Base-by-base conservation (phyloP, 345 rosid genomes). In the Nephelium lappaceum region DNA sequence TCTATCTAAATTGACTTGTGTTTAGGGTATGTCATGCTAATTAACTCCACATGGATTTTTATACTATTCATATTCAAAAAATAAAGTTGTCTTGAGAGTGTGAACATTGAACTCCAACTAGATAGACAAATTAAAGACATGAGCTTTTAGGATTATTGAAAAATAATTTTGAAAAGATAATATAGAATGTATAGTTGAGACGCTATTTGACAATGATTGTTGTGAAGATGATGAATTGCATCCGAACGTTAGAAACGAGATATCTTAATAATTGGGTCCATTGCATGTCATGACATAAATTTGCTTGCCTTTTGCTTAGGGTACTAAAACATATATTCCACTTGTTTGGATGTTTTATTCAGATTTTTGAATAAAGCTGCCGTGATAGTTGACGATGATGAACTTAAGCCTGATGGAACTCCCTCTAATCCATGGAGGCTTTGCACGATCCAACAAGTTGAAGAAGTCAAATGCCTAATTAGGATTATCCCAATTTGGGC, bases 301-400 rank as follows among this genome's bases (percentile, higher is more conserved):
- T 27, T 27, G 31, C 31, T 27, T 27, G 31, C 31, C 23, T 57
- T 21, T 23, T 41, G 23, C 36, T 69, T 76, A 21, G 11, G 8
- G 49, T 43, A 36, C 12, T 5, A 45, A 51, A 43, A 27, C 31
- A 21, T 57, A 23, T 24, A 27, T 19, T 14, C 43, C 42, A 47
- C 18, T n/a, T 45, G 27, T 12, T 25, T 36, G 12, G 19, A 39
- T 60, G 1, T 57, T 72, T 18, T 64, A 8, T 9, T 25, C 80
- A 93, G 98, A 86, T 87, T 81, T 85, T 68, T 95, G 19, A 91
- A 88, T 87, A 95, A 91, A 75, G 92, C 97, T 0, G 92, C 93
- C 0, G 64, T 92, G 61, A 71, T 90, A 15, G 42, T n/a, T 14
- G 87, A 87, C 45, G 69, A 88, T 9, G 94, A 87, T 9, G 96